Percentiles rank a stretch among this genome's conserved stretches.
These are phyloP conservation scores for Ganoderma meredithae DNA, from an alignment of 1,284 basidiomycete species.

Conservation along the genomic window DNA sequence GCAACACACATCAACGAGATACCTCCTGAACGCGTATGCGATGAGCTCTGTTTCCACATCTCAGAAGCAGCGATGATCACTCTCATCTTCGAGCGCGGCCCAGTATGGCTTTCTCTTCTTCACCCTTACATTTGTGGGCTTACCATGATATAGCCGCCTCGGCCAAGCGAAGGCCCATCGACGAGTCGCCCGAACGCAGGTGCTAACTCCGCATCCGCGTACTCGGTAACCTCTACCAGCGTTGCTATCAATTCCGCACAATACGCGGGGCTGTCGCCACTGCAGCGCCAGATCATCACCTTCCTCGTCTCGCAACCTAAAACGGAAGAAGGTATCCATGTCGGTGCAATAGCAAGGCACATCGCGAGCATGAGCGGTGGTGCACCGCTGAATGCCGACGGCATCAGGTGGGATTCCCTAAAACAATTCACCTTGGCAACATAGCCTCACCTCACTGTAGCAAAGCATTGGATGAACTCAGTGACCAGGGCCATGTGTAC, in stretches of 20 bases:
- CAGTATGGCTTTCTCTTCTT: constrained; percentile 36
- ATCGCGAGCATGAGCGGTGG: constrained; percentile 32
- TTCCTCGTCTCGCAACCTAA: constrained; percentile 47
- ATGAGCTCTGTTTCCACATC: constrained; percentile 84
- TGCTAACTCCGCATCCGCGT: constrained; percentile 39
- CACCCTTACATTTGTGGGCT: constrained; percentile 7
- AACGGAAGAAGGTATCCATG: constrained; percentile 56
- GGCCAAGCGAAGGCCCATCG: constrained; percentile 34
- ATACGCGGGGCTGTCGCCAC: constrained; percentile 49
- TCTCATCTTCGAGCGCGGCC: constrained; percentile 50
- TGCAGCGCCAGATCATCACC: constrained; percentile 59
- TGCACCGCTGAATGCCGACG: constrained; percentile 37
- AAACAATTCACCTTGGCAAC: background rate
- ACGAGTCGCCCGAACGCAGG: constrained; percentile 16
- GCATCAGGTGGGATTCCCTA: constrained; percentile 47
- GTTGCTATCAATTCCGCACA: constrained; percentile 36
- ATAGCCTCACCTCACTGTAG: constrained; percentile 37
- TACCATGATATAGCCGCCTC: constrained; percentile 38
- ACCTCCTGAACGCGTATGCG: constrained; percentile 6
- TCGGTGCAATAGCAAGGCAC: constrained; percentile 50
- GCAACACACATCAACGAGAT: constrained; percentile 59
- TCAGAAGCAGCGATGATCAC: constrained; percentile 62
- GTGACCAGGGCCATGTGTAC: constrained; percentile 63
- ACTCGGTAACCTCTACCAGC: constrained; percentile 37
- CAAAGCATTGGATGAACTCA: constrained; percentile 57